Percentiles rank a stretch among this genome's conserved stretches.
phyloP scores from a whole-genome alignment of 768 basidiomycete species.

The Phallus indusiatus region DNA sequence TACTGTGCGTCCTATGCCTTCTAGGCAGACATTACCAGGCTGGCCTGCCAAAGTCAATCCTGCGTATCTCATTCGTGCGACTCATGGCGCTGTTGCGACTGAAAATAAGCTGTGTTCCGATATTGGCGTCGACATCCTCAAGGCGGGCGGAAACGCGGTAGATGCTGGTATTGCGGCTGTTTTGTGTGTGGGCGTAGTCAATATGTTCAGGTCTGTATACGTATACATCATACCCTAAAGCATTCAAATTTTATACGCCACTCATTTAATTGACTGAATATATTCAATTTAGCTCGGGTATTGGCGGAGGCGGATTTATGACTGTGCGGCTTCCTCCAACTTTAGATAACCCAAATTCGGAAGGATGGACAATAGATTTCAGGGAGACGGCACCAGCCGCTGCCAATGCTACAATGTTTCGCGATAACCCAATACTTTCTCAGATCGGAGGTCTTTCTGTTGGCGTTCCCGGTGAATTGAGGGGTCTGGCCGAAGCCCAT shows the following conservation, averaged over 20 bases:
- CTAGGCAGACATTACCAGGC: constrained; percentile 2
- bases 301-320: constrained; percentile 88
- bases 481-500: constrained; percentile 80
- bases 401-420: constrained; percentile 73
- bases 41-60: constrained; percentile 32
- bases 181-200: constrained; percentile 74
- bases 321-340: constrained; percentile 64
- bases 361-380: constrained; percentile 74
- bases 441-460: constrained; percentile 73
- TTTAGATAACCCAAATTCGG: constrained; percentile 32
- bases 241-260: constrained; percentile 7
- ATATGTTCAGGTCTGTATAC: constrained; percentile 75
- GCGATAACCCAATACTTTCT: constrained; percentile 40
- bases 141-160: constrained; percentile 82
- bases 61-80: constrained; percentile 50
- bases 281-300: constrained; percentile 47
- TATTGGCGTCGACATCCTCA: constrained; percentile 68
- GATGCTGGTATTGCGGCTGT: constrained; percentile 78
- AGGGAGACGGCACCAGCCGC: constrained; percentile 76
- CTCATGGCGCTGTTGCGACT: constrained; percentile 78
- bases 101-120: constrained; percentile 83
- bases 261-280: constrained; percentile 4
- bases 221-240: no score
- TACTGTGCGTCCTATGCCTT: background rate
- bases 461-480: constrained; percentile 87